Evolutionary conservation across 345 rosid species (phyloP).

Genomic region (Bruguiera parviflora): DNA sequence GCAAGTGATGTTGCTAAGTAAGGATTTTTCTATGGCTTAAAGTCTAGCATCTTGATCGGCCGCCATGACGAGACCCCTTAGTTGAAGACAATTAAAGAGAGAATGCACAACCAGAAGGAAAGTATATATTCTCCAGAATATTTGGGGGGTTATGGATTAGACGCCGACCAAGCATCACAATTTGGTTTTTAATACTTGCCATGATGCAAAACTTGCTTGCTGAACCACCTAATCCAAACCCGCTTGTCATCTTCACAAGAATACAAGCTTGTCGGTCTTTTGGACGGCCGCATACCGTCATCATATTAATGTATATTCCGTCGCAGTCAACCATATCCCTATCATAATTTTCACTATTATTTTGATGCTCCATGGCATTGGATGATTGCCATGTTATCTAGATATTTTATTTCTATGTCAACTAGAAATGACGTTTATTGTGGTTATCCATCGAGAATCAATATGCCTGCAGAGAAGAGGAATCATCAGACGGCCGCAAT

Average conservation of each 20-base stretch:
- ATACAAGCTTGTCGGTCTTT: constrained; percentile 23
- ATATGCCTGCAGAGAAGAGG: constrained; percentile 20
- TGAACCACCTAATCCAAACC: constrained; percentile 29
- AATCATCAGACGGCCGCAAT: not conserved
- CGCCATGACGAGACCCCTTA: not conserved
- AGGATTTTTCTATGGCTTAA: constrained; percentile 1
- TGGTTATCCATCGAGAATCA: constrained; percentile 12
- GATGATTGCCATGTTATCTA: not conserved
- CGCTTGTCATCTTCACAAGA: not conserved
- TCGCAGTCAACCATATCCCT: constrained; percentile 14
- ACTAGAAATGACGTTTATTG: constrained; percentile 26
- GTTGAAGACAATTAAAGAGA: not conserved
- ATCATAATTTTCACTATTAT: not conserved
- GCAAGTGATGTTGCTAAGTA: not conserved
- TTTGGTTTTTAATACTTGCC: constrained; percentile 25
- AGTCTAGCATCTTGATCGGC: not conserved
- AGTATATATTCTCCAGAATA: not conserved
- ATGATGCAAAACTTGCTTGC: constrained; percentile 35
- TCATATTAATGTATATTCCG: constrained; percentile 9
- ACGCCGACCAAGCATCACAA: constrained; percentile 49
- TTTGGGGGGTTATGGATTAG: constrained; percentile 28
- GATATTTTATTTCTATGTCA: constrained; percentile 7
- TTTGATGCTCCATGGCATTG: not conserved
- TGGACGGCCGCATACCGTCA: constrained; percentile 29
- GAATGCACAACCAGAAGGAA: too few species aligned